Evolutionary conservation across 192 early-diverging fungal genomes (phyloP).

Genomic region (Coemansia sp.): DNA sequence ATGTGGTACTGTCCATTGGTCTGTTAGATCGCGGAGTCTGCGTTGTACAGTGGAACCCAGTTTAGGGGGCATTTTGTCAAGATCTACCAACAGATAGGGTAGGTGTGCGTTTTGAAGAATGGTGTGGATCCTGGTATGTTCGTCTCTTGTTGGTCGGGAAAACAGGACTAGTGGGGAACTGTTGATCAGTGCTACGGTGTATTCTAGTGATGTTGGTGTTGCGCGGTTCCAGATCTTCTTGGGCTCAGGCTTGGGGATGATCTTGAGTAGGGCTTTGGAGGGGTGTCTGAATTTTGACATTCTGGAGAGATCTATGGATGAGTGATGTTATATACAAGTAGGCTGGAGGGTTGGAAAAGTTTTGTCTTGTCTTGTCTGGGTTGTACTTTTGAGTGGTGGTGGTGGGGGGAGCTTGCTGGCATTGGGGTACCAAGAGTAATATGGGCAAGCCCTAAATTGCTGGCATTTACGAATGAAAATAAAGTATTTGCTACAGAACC

Average conservation of each 20-base stretch:
- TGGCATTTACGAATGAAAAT: too few relatives aligned
- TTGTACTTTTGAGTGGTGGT: too few relatives aligned
- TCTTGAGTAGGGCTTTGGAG: slow-evolving; percentile 35
- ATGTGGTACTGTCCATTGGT: slow-evolving; percentile 45
- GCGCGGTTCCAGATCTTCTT: slow-evolving; percentile 28
- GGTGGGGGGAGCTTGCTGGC: too few relatives aligned
- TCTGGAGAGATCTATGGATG: too few relatives aligned
- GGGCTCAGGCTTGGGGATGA: slow-evolving; percentile 19
- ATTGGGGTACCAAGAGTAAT: too few relatives aligned
- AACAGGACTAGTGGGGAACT: slow-evolving; percentile 40
- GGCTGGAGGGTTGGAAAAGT: background rate
- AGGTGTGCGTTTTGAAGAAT: slow-evolving; percentile 7
- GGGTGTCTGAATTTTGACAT: slow-evolving; percentile 27
- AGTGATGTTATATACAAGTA: background rate
- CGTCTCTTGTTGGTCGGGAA: slow-evolving; percentile 23
- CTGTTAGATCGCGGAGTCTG: slow-evolving; percentile 38
- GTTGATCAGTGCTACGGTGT: slow-evolving; percentile 31
- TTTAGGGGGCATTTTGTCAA: slow-evolving; percentile 16
- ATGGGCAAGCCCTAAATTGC: too few relatives aligned
- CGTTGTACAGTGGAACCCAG: slow-evolving; percentile 36
- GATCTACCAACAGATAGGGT: slow-evolving; percentile 25
- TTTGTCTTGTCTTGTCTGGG: too few relatives aligned
- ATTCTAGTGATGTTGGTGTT: slow-evolving; percentile 36
- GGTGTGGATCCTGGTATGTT: slow-evolving; percentile 18
- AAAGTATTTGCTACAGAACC: too few relatives aligned